These are phyloP conservation scores for Thelonectria rubi DNA, from an alignment of 2,329 filamentous ascomycete genomes.

Conservation along the genomic window DNA sequence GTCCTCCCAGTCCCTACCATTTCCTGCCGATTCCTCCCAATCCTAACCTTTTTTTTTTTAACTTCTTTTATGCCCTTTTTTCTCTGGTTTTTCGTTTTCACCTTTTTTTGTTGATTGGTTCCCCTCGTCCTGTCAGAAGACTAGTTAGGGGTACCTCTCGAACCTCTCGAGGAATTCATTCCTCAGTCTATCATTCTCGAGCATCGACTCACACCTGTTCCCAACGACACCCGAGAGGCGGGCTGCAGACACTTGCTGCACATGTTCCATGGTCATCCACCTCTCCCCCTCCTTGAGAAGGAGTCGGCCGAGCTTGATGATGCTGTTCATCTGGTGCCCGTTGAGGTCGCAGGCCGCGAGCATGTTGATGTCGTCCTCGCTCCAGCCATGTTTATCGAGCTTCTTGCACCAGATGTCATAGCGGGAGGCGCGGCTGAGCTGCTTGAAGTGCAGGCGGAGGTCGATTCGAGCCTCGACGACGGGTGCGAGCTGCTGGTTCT, in stretches of 20 bases:
- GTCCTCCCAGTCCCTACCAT: too few relatives aligned
- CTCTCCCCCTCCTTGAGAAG: constrained; percentile 9
- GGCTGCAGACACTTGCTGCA: constrained; percentile 16
- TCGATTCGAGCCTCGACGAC: constrained; percentile 54
- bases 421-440: constrained; percentile 34
- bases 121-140: background rate
- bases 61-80: background rate
- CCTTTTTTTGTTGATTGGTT: background rate
- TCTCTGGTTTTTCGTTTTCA: background rate
- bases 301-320: constrained; percentile 20
- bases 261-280: constrained; percentile 4
- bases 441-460: constrained; percentile 48
- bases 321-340: constrained; percentile 34
- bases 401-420: constrained; percentile 38
- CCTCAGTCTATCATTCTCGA: background rate
- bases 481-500: background rate
- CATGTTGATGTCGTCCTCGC: background rate
- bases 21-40: background rate
- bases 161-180: background rate
- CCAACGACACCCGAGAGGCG: background rate
- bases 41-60: background rate
- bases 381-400: background rate
- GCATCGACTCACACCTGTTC: background rate
- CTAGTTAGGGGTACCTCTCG: background rate
- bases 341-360: constrained; percentile 18